Evolutionary conservation across 306 rosid species (phyloP), one percentile per base, ranked within the genome.

Genomic region (Cucumis hystrix): DNA sequence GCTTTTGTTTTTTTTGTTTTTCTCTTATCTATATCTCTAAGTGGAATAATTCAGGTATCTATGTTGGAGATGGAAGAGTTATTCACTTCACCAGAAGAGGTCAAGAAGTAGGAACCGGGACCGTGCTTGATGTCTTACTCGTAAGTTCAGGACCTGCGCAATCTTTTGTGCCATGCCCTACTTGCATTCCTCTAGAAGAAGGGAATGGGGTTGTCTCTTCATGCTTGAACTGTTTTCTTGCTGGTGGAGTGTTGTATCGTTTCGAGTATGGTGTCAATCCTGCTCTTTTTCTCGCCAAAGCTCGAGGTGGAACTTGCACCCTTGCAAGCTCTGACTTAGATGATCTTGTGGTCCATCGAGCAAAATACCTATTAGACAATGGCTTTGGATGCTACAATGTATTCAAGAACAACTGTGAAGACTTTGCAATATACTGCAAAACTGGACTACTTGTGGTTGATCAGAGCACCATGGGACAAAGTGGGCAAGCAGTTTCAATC

Each of bases 81-180:
- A 74, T 94, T 80, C 98, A 94, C 85, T 94, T 94, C 77, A 92
- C 98, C 37, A 87, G 98, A 66, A 88, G 85, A 15, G 98, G 97
- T 39, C 98, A 92, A 92, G 96, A 92, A 92, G 96, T 94, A 11
- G 97, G 97, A 76, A 92, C 97, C 4, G 98, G 98, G 37, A 90
- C 98, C 2, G 83, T 86, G 79, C 82, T 92, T 10, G 98, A 94
- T 87, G n/a, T 79, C 65, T 84, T 94, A 76, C 88, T 94, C 67
- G 6, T 84, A 66, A 94, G 98, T 82, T 94, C 97, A 6, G 91
- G 86, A 79, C 98, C 96, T 0, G 79, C 88, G 61, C 86, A 80
- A 75, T 21, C 87, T 33, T 84, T 10, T 16, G 77, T 54, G 55
- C 86, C 65, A 15, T 94, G 98, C 74, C 79, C 91, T 40, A 79